A percentile compares a stretch with the other conserved stretches of the same genome.
phyloP scores from a whole-genome alignment of 2,329 filamentous ascomycete species.

The Aspergillus felis region DNA sequence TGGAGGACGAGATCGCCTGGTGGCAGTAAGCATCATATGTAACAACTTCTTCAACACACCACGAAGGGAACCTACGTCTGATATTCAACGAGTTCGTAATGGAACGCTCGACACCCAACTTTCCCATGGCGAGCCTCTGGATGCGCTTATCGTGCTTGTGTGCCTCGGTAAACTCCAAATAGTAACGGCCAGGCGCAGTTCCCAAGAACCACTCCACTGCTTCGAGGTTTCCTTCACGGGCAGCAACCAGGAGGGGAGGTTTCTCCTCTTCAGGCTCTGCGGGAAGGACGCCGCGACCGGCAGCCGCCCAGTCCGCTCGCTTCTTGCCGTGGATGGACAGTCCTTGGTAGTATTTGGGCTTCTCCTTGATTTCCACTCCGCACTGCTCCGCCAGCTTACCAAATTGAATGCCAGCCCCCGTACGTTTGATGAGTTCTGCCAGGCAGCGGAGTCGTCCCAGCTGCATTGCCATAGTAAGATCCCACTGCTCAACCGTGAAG shows the following conservation, averaged over 20 bases:
- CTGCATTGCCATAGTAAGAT: slow-evolving; percentile 42
- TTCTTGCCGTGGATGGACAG: slow-evolving; percentile 73
- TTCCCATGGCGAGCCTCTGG: slow-evolving; percentile 14
- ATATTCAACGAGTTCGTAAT: slow-evolving; percentile 48
- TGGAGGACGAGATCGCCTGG: slow-evolving; percentile 57
- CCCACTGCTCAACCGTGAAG: slow-evolving; percentile 14
- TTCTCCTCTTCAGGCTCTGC: background rate
- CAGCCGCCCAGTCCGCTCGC: slow-evolving; percentile 68
- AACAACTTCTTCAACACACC: too few relatives aligned
- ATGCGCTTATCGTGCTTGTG: slow-evolving; percentile 57
- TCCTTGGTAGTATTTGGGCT: slow-evolving; percentile 71
- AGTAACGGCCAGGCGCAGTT: slow-evolving; percentile 63
- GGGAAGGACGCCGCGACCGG: slow-evolving; percentile 42
- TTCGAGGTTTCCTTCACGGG: slow-evolving; percentile 51
- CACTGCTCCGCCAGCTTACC: slow-evolving; percentile 63
- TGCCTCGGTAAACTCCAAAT: slow-evolving; percentile 63
- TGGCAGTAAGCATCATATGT: background rate
- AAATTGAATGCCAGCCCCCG: slow-evolving; percentile 66
- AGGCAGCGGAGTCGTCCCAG: slow-evolving; percentile 33
- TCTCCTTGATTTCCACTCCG: slow-evolving; percentile 60
- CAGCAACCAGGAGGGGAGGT: background rate
- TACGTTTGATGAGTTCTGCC: slow-evolving; percentile 60
- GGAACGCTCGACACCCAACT: slow-evolving; percentile 61
- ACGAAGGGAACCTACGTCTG: slow-evolving; percentile 46
- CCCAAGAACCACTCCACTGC: slow-evolving; percentile 74